A percentile compares a stretch with the other conserved stretches of the same genome.
phyloP scores from a whole-genome alignment of 192 early-diverging fungal genomes.

The Entophlyctis luteolus region DNA sequence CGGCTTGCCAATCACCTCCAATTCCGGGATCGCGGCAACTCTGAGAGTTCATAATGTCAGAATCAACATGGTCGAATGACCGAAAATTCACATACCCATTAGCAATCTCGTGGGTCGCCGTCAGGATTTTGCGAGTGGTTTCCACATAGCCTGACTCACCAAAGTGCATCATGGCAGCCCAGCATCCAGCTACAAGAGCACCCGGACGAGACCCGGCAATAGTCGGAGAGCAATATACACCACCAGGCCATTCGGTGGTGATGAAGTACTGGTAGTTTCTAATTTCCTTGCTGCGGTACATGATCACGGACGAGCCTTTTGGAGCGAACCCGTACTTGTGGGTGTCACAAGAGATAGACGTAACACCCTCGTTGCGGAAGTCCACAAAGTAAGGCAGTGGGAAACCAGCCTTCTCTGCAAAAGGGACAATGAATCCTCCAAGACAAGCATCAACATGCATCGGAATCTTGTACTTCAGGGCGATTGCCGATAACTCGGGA shows the following conservation, averaged over 20 bases:
- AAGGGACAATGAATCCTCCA: slow-evolving; percentile 91
- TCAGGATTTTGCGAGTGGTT: slow-evolving; percentile 74
- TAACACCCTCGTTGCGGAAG: slow-evolving; percentile 87
- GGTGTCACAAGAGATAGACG: slow-evolving; percentile 91
- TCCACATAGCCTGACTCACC: slow-evolving; percentile 84
- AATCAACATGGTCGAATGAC: neutral
- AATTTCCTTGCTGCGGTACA: slow-evolving; percentile 76
- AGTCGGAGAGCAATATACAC: slow-evolving; percentile 90
- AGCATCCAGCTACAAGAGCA: slow-evolving; percentile 92
- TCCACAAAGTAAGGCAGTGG: slow-evolving; percentile 73
- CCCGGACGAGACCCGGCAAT: slow-evolving; percentile 89
- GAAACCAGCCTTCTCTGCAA: slow-evolving; percentile 89
- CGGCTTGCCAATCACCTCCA: slow-evolving; percentile 84
- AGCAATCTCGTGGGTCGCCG: slow-evolving; percentile 64
- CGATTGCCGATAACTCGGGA: slow-evolving; percentile 68
- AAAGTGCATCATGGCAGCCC: slow-evolving; percentile 86
- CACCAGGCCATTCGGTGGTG: slow-evolving; percentile 85
- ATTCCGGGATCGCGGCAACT: slow-evolving; percentile 33
- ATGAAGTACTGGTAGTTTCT: slow-evolving; percentile 92
- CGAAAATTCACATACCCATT: slow-evolving; percentile 45
- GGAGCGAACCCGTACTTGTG: slow-evolving; percentile 99
- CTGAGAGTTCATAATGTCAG: slow-evolving; percentile 7
- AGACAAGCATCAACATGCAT: slow-evolving; percentile 96
- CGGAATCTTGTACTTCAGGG: slow-evolving; percentile 75
- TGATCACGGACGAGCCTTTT: slow-evolving; percentile 93